A percentile compares a stretch with the other conserved stretches of the same genome.
Evolutionary conservation across 2,329 filamentous ascomycete genomes (phyloP).

Genomic region (Clonostachys chloroleuca): DNA sequence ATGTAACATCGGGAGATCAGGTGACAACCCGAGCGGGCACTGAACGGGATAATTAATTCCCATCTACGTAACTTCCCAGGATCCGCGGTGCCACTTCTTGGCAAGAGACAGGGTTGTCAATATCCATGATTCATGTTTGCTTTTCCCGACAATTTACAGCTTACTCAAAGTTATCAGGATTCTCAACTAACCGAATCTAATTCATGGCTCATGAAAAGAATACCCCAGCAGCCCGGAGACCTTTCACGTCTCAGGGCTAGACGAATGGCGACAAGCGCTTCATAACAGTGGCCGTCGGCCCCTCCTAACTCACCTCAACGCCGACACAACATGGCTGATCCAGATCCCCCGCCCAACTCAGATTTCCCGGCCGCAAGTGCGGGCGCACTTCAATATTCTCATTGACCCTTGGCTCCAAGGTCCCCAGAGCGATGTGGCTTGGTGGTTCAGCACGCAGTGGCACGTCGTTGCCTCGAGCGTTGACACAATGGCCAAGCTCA

Average conservation of each 20-base stretch:
- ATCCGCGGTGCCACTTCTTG: too few species aligned
- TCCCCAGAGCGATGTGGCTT: conserved; percentile 56
- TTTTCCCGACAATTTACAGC: too few species aligned
- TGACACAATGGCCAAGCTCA: conserved; percentile 49
- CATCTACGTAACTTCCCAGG: too few species aligned
- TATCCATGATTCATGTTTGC: too few species aligned
- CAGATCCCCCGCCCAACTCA: conserved; percentile 52
- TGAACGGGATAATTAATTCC: too few species aligned
- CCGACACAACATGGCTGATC: conserved; percentile 64
- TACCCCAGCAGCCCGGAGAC: neutral
- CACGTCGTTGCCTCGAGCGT: conserved; percentile 51
- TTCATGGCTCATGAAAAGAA: too few species aligned
- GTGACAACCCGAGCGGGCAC: too few species aligned
- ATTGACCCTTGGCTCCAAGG: conserved; percentile 64
- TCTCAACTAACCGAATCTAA: too few species aligned
- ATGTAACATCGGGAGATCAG: too few species aligned
- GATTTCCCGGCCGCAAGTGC: conserved; percentile 28
- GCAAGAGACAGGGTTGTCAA: too few species aligned
- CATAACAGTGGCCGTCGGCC: conserved; percentile 13
- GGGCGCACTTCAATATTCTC: conserved; percentile 57
- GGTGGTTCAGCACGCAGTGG: conserved; percentile 63
- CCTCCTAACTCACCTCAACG: conserved; percentile 60
- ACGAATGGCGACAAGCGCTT: conserved; percentile 11
- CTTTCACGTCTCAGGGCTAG: conserved; percentile 6
- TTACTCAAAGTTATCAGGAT: too few species aligned